Base-by-base conservation (phyloP, 306 rosid species). In the Gynostemma pentaphyllum region DNA sequence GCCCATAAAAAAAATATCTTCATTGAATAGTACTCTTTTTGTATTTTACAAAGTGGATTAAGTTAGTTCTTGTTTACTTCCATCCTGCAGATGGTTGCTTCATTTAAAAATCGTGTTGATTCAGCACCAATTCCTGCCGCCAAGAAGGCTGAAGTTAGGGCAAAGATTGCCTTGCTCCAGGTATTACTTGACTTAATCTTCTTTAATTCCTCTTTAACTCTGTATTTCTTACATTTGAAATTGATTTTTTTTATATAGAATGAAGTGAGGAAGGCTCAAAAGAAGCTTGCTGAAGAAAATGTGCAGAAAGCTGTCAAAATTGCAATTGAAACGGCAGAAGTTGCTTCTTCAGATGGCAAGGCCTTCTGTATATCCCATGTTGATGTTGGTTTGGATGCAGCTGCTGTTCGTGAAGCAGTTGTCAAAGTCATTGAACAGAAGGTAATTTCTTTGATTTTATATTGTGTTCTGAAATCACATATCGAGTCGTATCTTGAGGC, bases 321-420 rank as follows among this genome's bases (percentile, higher is more conserved):
- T 57, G 76, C 97, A 28, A 78, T 54, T 37, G 89, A 84, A 80
- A 69, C 76, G 67, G 99, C 96, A 32, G 94, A 86, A 27, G 70
- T 67, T 51, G 96, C 94, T 57, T 73, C 83, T 41, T 84, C 87
- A 15, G 73, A 79, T 24, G 90, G 94, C 53, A 86, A 81, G 77
- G 27, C 75, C 5, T 94, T 82, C 74, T 94, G 95, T 66, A 61
- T 94, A 68, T 82, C 95, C 73, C 76, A 60, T 10, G 94, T 94
- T 47, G 68, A 86, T 56, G 97, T 94, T 68, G 99, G 99, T 68
- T 74, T 88, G 69, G 99, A 94, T 81, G 86, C 60, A 4, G 82
- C 85, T 3, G 99, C 99, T n/a, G 95, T 94, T 57, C 97, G 99
- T 14, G 99, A 94, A 83, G 99, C 99, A 30, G 99, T 88, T 68